phyloP scores from a whole-genome alignment of 768 basidiomycete species.

The Russula sp. region DNA sequence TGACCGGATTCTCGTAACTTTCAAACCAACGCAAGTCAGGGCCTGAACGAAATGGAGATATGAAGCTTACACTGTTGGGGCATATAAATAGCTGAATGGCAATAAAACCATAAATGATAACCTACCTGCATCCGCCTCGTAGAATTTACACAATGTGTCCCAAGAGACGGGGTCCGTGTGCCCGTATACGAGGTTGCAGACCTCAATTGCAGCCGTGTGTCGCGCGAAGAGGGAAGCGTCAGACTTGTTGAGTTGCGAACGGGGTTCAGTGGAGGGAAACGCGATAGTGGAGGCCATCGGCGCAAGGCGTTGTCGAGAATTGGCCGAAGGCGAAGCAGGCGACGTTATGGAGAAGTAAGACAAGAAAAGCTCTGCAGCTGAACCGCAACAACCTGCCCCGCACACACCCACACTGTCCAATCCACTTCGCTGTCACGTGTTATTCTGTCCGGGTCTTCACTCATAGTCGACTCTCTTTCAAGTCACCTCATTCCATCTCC shows the following conservation, averaged over 20 bases:
- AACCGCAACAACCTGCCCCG: too few relatives aligned
- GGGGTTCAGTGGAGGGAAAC: slow-evolving; percentile 12
- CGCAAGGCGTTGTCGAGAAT: slow-evolving; percentile 28
- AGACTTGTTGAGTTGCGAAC: slow-evolving; percentile 9
- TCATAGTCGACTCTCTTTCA: too few relatives aligned
- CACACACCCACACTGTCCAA: neutral
- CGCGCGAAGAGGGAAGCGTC: slow-evolving; percentile 30
- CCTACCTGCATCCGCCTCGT: slow-evolving; percentile 66
- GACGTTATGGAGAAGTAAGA: neutral
- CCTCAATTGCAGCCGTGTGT: slow-evolving; percentile 55
- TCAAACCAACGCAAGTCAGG: slow-evolving; percentile 27
- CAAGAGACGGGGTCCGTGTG: slow-evolving; percentile 40
- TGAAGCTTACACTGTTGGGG: slow-evolving; percentile 19
- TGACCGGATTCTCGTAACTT: slow-evolving; percentile 73
- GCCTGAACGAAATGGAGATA: slow-evolving; percentile 29
- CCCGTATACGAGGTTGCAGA: slow-evolving; percentile 65
- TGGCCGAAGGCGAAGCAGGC: slow-evolving; percentile 23
- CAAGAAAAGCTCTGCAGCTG: neutral
- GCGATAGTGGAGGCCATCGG: slow-evolving; percentile 26
- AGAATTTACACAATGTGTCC: slow-evolving; percentile 52
- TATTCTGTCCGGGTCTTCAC: neutral
- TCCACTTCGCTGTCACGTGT: slow-evolving; percentile 9
- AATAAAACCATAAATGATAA: slow-evolving; percentile 19
- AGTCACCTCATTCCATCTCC: neutral
- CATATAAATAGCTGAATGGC: slow-evolving; percentile 3